phyloP scores from a whole-genome alignment of 2,329 filamentous ascomycete genomes.

The Fusarium avenaceum region DNA sequence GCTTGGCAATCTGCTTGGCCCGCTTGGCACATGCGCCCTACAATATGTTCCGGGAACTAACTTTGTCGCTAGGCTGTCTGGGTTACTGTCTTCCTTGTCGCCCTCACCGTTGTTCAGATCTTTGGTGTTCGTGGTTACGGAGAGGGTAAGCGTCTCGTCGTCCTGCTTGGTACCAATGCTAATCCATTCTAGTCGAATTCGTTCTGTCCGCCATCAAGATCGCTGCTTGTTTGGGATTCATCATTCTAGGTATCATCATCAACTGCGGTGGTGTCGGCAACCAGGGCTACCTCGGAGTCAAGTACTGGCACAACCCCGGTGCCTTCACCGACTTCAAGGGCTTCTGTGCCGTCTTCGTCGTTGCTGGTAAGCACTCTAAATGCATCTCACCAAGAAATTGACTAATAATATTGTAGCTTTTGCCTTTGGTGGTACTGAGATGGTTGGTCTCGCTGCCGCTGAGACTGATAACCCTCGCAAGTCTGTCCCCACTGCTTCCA shows the following conservation, averaged over 20 bases:
- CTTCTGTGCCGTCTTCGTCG: conserved; percentile 81
- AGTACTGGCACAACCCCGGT: conserved; percentile 82
- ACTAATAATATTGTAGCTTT: conserved; percentile 57
- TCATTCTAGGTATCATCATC: conserved; percentile 86
- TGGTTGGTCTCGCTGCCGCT: conserved; percentile 81
- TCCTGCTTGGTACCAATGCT: accelerated
- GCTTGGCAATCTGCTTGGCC: conserved; percentile 10
- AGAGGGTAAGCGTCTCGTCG: conserved; percentile 63
- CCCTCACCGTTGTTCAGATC: conserved; percentile 85
- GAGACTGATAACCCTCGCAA: conserved; percentile 83
- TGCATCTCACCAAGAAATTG: accelerated
- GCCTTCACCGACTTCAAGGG: conserved; percentile 88
- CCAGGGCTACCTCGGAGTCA: conserved; percentile 82
- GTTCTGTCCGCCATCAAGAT: conserved; percentile 86
- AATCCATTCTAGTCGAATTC: conserved; percentile 72
- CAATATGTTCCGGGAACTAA: conserved; percentile 6
- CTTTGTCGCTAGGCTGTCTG: conserved; percentile 68
- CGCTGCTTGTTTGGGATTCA: conserved; percentile 52
- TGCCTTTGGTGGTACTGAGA: conserved; percentile 80
- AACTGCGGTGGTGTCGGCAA: conserved; percentile 83
- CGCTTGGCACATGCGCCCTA: conserved; percentile 17
- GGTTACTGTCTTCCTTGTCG: conserved; percentile 82
- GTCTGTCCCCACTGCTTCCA: conserved; percentile 86
- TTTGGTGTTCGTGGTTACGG: conserved; percentile 91
- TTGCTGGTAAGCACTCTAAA: conserved; percentile 60